Percentiles rank a stretch among this genome's conserved stretches.
Evolutionary conservation across 176 grass and related monocot species (phyloP).

Genomic region (Carex scoparia): DNA sequence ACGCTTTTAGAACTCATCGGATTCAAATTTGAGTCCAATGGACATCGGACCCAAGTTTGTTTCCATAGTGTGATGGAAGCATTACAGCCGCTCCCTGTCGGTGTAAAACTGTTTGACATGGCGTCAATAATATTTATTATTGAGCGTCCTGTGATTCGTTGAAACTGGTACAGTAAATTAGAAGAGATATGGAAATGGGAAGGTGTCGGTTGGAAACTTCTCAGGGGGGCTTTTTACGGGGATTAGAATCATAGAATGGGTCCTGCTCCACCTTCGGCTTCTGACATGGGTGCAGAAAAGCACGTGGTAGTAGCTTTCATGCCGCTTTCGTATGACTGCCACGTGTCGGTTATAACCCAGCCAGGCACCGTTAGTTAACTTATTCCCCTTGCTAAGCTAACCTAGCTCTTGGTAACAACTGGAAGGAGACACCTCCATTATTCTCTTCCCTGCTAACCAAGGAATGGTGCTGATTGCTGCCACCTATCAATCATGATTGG

Average conservation of each 20-base stretch:
- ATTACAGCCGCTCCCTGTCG: neutral
- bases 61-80: neutral
- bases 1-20: too few species aligned
- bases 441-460: neutral
- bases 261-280: slow-evolving; percentile 43
- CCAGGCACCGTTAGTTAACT: slow-evolving; percentile 22
- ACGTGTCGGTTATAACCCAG: slow-evolving; percentile 48
- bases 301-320: slow-evolving; percentile 65
- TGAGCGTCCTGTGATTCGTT: neutral
- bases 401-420: slow-evolving; percentile 29
- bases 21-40: too few species aligned
- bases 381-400: neutral
- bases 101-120: neutral
- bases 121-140: neutral
- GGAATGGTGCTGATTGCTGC: slow-evolving; percentile 7
- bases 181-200: neutral
- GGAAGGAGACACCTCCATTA: neutral
- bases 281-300: slow-evolving; percentile 60
- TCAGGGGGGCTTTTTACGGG: neutral
- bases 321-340: slow-evolving; percentile 48
- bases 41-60: too few species aligned
- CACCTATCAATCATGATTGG: neutral
- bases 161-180: neutral
- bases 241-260: neutral
- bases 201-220: slow-evolving; percentile 71